These are phyloP conservation scores for Cyanodermella asteris DNA, from an alignment of 2,329 filamentous ascomycete species.

Conservation along the genomic window DNA sequence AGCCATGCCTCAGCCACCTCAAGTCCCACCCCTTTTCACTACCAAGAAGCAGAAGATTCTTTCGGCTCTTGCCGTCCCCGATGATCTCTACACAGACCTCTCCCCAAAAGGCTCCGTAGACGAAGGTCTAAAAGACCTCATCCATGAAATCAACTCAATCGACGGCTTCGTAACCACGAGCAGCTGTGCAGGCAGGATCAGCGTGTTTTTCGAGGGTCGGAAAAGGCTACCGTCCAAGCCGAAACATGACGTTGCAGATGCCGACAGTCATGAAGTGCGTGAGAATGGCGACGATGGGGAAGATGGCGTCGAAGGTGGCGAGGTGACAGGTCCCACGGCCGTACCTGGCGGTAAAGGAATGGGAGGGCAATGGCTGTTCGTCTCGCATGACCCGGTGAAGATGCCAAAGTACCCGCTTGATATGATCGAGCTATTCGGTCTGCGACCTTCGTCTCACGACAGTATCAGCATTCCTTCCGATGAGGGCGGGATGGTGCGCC, in stretches of 20 bases:
- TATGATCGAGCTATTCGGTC: too few species aligned
- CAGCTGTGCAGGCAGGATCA: constrained; percentile 73
- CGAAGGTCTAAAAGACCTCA: constrained; percentile 51
- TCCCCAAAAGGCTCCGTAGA: constrained; percentile 83
- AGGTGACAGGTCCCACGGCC: constrained; percentile 21
- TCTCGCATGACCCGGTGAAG: constrained; percentile 55
- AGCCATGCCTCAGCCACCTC: too few species aligned
- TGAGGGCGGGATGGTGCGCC: constrained; percentile 14
- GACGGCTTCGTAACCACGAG: constrained; percentile 74
- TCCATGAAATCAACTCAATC: constrained; percentile 53
- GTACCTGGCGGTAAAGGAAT: constrained; percentile 67
- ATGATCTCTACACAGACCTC: constrained; percentile 53
- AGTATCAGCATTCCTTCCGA: too few species aligned
- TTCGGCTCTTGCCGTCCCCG: constrained; percentile 43
- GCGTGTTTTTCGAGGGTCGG: constrained; percentile 66
- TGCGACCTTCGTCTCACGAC: constrained; percentile 26
- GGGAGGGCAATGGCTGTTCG: constrained; percentile 65
- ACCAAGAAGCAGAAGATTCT: constrained; percentile 54
- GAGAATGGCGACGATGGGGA: constrained; percentile 4
- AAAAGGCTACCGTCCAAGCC: constrained; percentile 16
- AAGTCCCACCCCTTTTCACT: constrained; percentile 23
- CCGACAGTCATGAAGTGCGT: too few species aligned
- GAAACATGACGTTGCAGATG: constrained; percentile 1
- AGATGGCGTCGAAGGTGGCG: constrained; percentile 8
- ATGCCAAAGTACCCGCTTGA: constrained; percentile 10